These are phyloP conservation scores for Fusarium camptoceras DNA, from an alignment of 2,329 filamentous ascomycete species.

Conservation along the genomic window DNA sequence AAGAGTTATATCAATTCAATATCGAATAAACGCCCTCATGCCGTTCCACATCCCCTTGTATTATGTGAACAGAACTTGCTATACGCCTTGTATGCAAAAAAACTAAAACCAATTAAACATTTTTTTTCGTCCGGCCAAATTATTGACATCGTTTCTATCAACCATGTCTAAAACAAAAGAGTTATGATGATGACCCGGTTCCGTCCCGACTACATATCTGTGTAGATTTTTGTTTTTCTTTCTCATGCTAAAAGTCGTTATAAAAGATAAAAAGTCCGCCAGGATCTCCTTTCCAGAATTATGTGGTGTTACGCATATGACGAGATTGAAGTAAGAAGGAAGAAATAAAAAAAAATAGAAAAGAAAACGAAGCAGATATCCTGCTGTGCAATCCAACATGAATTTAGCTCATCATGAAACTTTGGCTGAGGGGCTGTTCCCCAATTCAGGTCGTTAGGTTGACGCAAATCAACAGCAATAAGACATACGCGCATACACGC, in stretches of 20 bases:
- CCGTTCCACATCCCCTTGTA: conserved; percentile 1
- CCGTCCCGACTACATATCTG: conserved; percentile 40
- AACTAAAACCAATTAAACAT: conserved; percentile 40
- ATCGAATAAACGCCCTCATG: conserved; percentile 18
- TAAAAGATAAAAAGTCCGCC: conserved; percentile 27
- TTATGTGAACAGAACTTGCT: conserved; percentile 15
- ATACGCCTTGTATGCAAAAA: conserved; percentile 15
- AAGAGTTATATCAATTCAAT: neutral
- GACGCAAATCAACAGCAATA: conserved; percentile 9
- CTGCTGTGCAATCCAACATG: conserved; percentile 22
- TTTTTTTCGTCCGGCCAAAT: conserved; percentile 40
- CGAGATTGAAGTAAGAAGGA: conserved; percentile 6
- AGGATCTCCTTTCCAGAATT: conserved; percentile 32
- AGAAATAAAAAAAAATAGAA: conserved; percentile 8
- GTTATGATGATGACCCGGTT: conserved; percentile 22
- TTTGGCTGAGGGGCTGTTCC: conserved; percentile 8
- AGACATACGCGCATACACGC: conserved; percentile 7
- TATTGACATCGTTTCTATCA: conserved; percentile 43
- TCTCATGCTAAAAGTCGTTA: conserved; percentile 48
- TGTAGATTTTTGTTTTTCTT: conserved; percentile 43
- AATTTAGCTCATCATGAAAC: conserved; percentile 19
- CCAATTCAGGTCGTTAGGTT: conserved; percentile 15
- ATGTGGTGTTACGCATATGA: conserved; percentile 30
- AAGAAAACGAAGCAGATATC: conserved; percentile 4
- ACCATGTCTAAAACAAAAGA: conserved; percentile 35